Evolutionary conservation across 805 yeast species (phyloP).

Genomic region (Candida broadrunensis): DNA sequence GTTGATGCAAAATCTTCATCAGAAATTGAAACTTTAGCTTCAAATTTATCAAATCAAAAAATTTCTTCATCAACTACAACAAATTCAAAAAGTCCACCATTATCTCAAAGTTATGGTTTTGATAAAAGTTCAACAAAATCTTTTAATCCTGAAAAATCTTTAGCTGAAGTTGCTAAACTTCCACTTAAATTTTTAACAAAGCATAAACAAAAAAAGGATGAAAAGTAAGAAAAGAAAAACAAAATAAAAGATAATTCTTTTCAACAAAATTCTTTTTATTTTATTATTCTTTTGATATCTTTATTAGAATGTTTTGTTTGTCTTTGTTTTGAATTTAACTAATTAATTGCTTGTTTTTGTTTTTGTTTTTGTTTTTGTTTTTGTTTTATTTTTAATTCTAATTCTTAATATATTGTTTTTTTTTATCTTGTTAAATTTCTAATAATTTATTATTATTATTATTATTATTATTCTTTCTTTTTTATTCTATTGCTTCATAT

Average conservation of each 20-base stretch:
- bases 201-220: conserved; percentile 10
- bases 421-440: background rate
- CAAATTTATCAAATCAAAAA: conserved; percentile 4
- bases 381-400: background rate
- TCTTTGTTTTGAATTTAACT: too few relatives aligned
- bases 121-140: conserved; percentile 6
- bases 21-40: conserved; percentile 9
- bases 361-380: too few relatives aligned
- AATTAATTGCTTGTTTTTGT: too few relatives aligned
- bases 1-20: conserved; percentile 6
- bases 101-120: conserved; percentile 8
- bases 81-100: conserved; percentile 1
- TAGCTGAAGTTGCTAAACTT: conserved; percentile 23
- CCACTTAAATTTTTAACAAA: conserved; percentile 22
- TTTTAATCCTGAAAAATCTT: conserved; percentile 23
- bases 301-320: too few relatives aligned
- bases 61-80: conserved; percentile 4
- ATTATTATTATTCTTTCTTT: too few relatives aligned
- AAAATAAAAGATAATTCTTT: too few relatives aligned
- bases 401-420: too few relatives aligned
- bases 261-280: too few relatives aligned
- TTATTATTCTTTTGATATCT: too few relatives aligned
- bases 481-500: too few relatives aligned
- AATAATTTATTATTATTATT: too few relatives aligned
- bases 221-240: conserved; percentile 4